These are phyloP conservation scores for Candida cerambycidarum DNA, from an alignment of 805 yeast genomes.

Conservation along the genomic window DNA sequence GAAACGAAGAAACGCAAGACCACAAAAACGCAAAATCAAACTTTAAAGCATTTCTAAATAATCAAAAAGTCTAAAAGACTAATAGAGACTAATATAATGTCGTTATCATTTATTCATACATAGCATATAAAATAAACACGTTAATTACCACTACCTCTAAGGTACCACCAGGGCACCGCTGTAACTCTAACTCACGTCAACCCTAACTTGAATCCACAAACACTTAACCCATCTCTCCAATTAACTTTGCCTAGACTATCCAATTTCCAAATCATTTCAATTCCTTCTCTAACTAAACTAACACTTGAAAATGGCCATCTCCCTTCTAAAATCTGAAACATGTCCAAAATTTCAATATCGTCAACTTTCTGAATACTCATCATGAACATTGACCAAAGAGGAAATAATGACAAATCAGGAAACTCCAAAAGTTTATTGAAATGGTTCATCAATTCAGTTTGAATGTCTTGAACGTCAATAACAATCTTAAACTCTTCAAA, in stretches of 20 bases:
- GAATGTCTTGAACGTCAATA: background rate
- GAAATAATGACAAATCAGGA: constrained; percentile 18
- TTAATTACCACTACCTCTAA: too few species aligned
- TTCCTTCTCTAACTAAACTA: constrained; percentile 19
- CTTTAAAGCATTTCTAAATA: too few species aligned
- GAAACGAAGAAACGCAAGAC: too few species aligned
- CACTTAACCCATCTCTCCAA: constrained; percentile 26
- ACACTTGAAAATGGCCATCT: constrained; percentile 28
- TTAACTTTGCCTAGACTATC: constrained; percentile 21
- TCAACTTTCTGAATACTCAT: constrained; percentile 19
- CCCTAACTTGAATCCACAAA: constrained; percentile 22
- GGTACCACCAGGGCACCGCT: too few species aligned
- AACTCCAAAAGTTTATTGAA: background rate
- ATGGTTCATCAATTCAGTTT: background rate
- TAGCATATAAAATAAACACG: too few species aligned
- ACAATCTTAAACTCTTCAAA: background rate
- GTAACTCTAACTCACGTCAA: constrained; percentile 21
- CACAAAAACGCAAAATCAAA: too few species aligned
- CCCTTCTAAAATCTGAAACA: constrained; percentile 18
- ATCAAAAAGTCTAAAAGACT: too few species aligned
- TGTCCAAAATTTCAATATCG: constrained; percentile 18
- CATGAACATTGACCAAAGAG: constrained; percentile 31
- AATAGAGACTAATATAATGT: too few species aligned
- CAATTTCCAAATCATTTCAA: constrained; percentile 28
- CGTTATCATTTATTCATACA: too few species aligned